Conservation (phyloP, 257 asterid genomes). For the Nicotiana benthamiana region DNA sequence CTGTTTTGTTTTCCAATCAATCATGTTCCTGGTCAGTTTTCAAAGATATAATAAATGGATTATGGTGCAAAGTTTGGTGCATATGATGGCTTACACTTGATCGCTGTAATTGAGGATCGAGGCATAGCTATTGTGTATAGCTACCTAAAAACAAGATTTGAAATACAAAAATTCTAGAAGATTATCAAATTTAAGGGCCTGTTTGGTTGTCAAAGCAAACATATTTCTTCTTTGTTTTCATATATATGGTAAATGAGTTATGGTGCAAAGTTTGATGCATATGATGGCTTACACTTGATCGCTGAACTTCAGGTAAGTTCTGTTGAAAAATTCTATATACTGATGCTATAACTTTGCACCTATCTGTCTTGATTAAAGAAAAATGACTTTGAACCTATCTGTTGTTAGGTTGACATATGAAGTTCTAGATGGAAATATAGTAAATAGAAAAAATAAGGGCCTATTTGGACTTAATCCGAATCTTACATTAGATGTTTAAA, state of each 20-base stretch:
- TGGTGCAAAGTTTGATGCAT: conserved; percentile 49
- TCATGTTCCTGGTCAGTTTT: no score
- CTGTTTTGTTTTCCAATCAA: no score
- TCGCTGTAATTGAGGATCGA: conserved; percentile 30
- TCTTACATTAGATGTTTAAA: background rate
- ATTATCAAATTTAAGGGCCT: no score
- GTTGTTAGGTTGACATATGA: background rate
- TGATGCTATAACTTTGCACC: no score
- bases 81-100: conserved; percentile 95
- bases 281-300: conserved; percentile 98
- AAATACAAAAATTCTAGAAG: no score
- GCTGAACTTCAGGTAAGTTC: conserved; percentile 88
- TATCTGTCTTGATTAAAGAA: no score
- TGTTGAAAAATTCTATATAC: conserved; percentile 33
- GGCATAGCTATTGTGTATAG: no score
- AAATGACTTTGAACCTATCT: no score
- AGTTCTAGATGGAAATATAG: background rate
- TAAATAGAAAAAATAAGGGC: background rate
- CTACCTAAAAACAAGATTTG: no score
- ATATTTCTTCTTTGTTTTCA: background rate
- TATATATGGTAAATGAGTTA: background rate
- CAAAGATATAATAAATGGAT: background rate
- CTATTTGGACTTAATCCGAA: background rate
- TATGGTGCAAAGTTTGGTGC: conserved; percentile 46
- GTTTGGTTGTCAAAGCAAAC: no score